Conservation (phyloP, 2,329 filamentous ascomycete species). For the Monosporascus cannonballus region DNA sequence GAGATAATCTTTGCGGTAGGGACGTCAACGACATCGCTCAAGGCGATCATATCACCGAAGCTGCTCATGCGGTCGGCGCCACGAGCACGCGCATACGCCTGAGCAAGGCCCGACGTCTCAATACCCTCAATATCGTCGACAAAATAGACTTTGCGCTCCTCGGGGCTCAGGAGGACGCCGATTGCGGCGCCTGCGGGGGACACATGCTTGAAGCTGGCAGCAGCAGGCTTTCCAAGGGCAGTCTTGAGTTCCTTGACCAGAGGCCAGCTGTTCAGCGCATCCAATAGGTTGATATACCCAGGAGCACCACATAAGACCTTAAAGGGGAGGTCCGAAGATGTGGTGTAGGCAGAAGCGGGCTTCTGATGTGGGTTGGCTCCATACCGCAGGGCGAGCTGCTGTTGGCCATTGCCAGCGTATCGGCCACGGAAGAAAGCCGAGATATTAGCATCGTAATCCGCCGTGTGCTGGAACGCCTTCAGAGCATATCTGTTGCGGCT, state of each 20-base stretch:
- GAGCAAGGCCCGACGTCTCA: conserved; percentile 77
- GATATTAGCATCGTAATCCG: conserved; percentile 93
- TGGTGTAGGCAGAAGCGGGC: conserved; percentile 79
- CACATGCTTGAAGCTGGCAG: conserved; percentile 98
- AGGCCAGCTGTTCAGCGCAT: conserved; percentile 94
- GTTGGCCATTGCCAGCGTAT: conserved; percentile 78
- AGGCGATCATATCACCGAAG: conserved; percentile 93
- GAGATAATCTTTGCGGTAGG: conserved; percentile 96
- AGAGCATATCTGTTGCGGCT: conserved; percentile 86
- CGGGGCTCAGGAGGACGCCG: conserved; percentile 75
- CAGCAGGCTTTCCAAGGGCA: conserved; percentile 80
- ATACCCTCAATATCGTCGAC: conserved; percentile 91
- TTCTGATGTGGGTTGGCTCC: conserved; percentile 98
- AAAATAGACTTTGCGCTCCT: conserved; percentile 96
- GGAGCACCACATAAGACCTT: conserved; percentile 85
- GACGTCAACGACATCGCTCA: conserved; percentile 85
- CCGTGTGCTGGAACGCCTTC: conserved; percentile 97
- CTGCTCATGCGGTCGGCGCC: conserved; percentile 98
- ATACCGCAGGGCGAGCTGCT: conserved; percentile 84
- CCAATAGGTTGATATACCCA: conserved; percentile 95
- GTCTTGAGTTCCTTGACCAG: conserved; percentile 93
- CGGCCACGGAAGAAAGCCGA: conserved; percentile 96
- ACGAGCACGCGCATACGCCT: conserved; percentile 91
- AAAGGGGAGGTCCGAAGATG: conserved; percentile 76
- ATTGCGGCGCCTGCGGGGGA: conserved; percentile 95